phyloP scores from a whole-genome alignment of 2,329 filamentous ascomycete species.

The Diaporthe citrichinensis region DNA sequence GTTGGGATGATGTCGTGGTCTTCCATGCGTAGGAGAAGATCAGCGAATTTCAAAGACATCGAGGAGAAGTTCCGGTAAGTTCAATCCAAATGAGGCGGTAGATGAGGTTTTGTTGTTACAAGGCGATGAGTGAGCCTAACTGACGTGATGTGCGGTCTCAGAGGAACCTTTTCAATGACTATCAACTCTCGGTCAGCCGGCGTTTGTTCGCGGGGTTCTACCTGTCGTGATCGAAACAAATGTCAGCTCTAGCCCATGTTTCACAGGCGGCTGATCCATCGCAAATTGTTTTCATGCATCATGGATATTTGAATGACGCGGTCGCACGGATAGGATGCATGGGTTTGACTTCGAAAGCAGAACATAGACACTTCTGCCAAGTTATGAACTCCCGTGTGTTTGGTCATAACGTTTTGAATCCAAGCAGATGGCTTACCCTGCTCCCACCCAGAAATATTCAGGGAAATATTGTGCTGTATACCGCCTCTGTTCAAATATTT shows the following conservation, averaged over 20 bases:
- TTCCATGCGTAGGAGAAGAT: conserved; percentile 37
- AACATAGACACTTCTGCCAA: too few species aligned
- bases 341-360: too few species aligned
- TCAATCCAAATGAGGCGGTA: neutral
- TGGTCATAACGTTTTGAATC: neutral
- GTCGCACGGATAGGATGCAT: neutral
- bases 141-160: neutral
- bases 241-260: conserved; percentile 9
- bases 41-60: conserved; percentile 33
- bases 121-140: neutral
- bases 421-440: too few species aligned
- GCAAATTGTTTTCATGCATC: neutral
- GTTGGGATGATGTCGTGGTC: conserved; percentile 41
- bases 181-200: neutral
- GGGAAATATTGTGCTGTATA: too few species aligned
- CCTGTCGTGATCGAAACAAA: conserved; percentile 21
- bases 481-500: too few species aligned
- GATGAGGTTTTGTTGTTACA: neutral
- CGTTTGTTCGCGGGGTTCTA: neutral
- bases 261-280: conserved; percentile 22
- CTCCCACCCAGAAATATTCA: too few species aligned
- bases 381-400: fast-evolving
- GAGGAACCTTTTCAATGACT: conserved; percentile 12
- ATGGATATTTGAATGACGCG: too few species aligned
- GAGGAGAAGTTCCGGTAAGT: neutral